Conservation (phyloP, 192 early-diverging fungal genomes). For the Linderina pennispora region DNA sequence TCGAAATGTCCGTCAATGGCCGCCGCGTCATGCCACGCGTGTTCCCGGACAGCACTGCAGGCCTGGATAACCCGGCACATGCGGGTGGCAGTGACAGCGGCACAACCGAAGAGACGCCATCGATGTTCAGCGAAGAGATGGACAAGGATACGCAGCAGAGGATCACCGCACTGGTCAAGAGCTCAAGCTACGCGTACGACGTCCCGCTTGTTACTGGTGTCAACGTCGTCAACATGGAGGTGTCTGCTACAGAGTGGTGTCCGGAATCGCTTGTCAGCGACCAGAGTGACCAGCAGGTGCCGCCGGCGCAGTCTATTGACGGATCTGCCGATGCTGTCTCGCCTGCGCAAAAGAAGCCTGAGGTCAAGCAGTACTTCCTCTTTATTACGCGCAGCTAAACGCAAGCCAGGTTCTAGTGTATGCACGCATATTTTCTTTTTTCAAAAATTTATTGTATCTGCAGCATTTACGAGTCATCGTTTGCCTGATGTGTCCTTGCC, state of each 20-base stretch:
- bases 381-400: constrained; percentile 24
- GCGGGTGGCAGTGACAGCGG: constrained; percentile 7
- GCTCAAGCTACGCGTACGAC: constrained; percentile 33
- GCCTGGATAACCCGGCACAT: background rate
- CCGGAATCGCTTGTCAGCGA: constrained; percentile 15
- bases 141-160: constrained; percentile 24
- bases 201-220: constrained; percentile 25
- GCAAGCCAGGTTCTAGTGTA: too few species aligned
- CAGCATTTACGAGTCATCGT: background rate
- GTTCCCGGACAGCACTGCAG: constrained; percentile 11
- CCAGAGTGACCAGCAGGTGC: constrained; percentile 35
- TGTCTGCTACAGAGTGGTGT: constrained; percentile 23
- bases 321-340: too few species aligned
- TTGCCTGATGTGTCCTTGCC: too few species aligned
- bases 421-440: background rate
- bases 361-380: constrained; percentile 13
- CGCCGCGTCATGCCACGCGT: constrained; percentile 24
- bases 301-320: constrained; percentile 9
- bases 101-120: constrained; percentile 22
- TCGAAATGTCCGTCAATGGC: constrained; percentile 22
- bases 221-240: constrained; percentile 32
- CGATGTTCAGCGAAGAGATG: constrained; percentile 23
- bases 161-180: constrained; percentile 15
- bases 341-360: constrained; percentile 1
- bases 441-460: background rate